Evolutionary conservation across 1,284 basidiomycete genomes (phyloP).

Genomic region (Neolentinus lepideus): DNA sequence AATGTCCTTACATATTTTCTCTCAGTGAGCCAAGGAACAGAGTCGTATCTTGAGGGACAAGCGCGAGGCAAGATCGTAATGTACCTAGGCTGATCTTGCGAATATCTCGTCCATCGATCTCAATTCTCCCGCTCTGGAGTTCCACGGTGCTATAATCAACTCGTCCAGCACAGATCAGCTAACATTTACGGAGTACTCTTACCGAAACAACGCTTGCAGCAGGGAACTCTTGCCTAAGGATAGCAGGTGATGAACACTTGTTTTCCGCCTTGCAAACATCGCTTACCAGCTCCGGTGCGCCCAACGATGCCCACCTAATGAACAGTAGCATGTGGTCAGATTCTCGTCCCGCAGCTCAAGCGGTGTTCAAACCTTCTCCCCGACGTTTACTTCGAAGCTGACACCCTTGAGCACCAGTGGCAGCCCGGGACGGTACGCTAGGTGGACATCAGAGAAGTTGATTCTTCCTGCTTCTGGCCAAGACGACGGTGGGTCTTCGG

Average conservation of each 20-base stretch:
- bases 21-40: conserved; percentile 15
- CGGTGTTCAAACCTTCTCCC: conserved; percentile 71
- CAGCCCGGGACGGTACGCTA: conserved; percentile 66
- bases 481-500: conserved; percentile 16
- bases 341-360: neutral
- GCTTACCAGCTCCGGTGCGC: conserved; percentile 39
- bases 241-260: too few relatives aligned
- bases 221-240: conserved; percentile 21
- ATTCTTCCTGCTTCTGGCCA: conserved; percentile 68
- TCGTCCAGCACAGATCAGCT: neutral
- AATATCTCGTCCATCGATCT: conserved; percentile 1
- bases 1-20: neutral
- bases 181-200: neutral
- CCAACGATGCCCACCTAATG: conserved; percentile 1
- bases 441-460: conserved; percentile 49
- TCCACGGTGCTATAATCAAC: conserved; percentile 1
- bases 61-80: conserved; percentile 31
- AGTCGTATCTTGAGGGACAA: conserved; percentile 31
- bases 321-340: neutral
- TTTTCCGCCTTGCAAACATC: too few relatives aligned
- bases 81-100: conserved; percentile 26
- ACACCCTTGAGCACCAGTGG: conserved; percentile 69
- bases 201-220: conserved; percentile 25
- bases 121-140: conserved; percentile 1
- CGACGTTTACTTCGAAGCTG: conserved; percentile 53